A percentile compares a stretch with the other conserved stretches of the same genome.
Evolutionary conservation across 805 yeast species (phyloP).

Genomic region (Lipomyces mesembrius): DNA sequence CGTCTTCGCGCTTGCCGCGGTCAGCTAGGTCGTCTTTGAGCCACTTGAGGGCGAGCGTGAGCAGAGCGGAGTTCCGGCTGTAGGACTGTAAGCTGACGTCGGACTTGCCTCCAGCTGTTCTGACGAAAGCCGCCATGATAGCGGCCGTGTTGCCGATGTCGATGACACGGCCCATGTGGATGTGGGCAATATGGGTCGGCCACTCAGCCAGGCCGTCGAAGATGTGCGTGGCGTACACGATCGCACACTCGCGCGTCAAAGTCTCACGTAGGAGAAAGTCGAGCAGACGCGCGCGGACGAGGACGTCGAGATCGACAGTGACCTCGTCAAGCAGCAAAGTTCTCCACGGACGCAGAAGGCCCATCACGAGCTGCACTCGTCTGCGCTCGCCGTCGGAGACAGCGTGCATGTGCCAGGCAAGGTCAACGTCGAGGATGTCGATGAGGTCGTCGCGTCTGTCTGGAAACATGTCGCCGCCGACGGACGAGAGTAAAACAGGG

Average conservation of each 20-base stretch:
- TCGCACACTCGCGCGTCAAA: conserved; percentile 65
- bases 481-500: conserved; percentile 70
- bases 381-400: conserved; percentile 95
- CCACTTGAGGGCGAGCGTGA: conserved; percentile 48
- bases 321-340: conserved; percentile 90
- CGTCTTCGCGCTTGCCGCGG: conserved; percentile 60
- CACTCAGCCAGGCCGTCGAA: conserved; percentile 92
- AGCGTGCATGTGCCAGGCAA: conserved; percentile 88
- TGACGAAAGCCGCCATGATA: conserved; percentile 8
- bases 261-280: conserved; percentile 78
- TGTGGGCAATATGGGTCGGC: conserved; percentile 84
- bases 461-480: conserved; percentile 77
- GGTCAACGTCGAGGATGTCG: conserved; percentile 80
- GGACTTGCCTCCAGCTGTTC: conserved; percentile 44
- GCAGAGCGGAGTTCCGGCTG: conserved; percentile 42
- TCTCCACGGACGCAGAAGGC: conserved; percentile 88
- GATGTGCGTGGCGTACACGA: conserved; percentile 92
- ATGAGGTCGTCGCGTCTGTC: conserved; percentile 79
- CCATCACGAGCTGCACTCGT: conserved; percentile 93
- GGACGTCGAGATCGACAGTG: conserved; percentile 93
- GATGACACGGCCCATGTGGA: conserved; percentile 66
- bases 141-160: conserved; percentile 21
- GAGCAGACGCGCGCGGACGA: conserved; percentile 78
- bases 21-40: conserved; percentile 49
- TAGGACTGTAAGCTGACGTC: conserved; percentile 10